These are phyloP conservation scores for Corrigiola litoralis DNA, from an alignment of 179 eudicot species.

Conservation along the genomic window DNA sequence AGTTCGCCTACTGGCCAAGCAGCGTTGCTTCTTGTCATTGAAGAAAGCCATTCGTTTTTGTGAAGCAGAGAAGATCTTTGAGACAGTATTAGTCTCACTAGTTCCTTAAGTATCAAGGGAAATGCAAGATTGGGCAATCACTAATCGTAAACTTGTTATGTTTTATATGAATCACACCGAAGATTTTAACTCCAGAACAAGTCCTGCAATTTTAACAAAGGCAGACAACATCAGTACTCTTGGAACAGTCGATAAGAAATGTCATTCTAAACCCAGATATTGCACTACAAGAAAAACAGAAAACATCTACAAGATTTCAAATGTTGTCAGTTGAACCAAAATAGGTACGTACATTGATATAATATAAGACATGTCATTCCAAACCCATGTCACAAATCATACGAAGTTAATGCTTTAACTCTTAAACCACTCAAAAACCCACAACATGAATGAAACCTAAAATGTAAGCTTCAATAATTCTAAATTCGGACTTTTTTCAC, in stretches of 20 bases:
- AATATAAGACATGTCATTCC: constrained; percentile 22
- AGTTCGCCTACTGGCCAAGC: background rate
- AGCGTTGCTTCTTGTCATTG: background rate
- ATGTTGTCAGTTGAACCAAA: background rate
- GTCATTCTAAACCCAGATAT: background rate
- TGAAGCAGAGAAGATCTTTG: background rate
- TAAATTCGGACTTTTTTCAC: background rate
- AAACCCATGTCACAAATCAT: constrained; percentile 22
- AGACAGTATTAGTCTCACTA: background rate
- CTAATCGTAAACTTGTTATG: constrained; percentile 2
- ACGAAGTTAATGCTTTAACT: constrained; percentile 8
- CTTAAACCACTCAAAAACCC: constrained; percentile 1
- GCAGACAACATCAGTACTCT: background rate
- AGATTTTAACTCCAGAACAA: constrained; percentile 11
- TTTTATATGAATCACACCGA: constrained; percentile 14
- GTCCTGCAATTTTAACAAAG: constrained; percentile 23
- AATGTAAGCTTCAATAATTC: background rate
- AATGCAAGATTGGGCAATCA: background rate
- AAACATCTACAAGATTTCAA: background rate
- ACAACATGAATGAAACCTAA: background rate
- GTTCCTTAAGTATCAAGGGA: background rate
- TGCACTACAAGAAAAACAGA: background rate
- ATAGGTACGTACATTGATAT: no score
- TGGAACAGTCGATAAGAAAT: background rate
- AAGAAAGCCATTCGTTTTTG: background rate